Evolutionary conservation across 78 protist species (phyloP).

Genomic region (Anaeramoeba flamelloides): DNA sequence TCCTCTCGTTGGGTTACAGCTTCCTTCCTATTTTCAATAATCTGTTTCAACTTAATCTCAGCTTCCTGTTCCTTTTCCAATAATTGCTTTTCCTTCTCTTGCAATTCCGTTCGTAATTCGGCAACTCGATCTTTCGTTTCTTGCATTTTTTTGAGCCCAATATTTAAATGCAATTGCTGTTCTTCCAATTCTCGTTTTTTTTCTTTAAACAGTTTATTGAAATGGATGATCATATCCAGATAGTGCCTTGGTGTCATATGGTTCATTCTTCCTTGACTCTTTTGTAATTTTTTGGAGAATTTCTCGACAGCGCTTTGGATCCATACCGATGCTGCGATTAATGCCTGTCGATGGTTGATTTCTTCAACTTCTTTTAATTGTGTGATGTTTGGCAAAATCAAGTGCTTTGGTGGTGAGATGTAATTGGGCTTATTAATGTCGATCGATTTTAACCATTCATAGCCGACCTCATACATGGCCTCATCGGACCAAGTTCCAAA

Average conservation of each 20-base stretch:
- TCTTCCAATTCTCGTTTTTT: constrained; percentile 66
- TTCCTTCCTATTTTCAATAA: neutral
- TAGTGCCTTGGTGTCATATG: constrained; percentile 29
- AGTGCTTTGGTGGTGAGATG: no score
- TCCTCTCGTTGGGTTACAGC: neutral
- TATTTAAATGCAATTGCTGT: constrained; percentile 70
- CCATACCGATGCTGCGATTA: constrained; percentile 42
- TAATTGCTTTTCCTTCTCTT: constrained; percentile 16
- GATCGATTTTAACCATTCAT: neutral
- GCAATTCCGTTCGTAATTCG: constrained; percentile 45
- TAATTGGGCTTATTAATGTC: neutral
- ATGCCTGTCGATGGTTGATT: constrained; percentile 40
- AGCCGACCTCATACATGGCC: constrained; percentile 61
- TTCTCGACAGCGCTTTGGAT: constrained; percentile 48
- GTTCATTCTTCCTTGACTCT: constrained; percentile 49
- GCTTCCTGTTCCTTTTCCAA: neutral
- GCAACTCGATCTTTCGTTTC: constrained; percentile 54
- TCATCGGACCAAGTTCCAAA: constrained; percentile 80
- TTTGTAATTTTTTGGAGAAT: constrained; percentile 27
- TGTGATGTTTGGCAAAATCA: no score
- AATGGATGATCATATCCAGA: constrained; percentile 63
- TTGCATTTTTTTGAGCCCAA: constrained; percentile 61
- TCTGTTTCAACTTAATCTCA: neutral
- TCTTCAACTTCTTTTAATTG: no score
- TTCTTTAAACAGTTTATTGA: constrained; percentile 36